A percentile compares a stretch with the other conserved stretches of the same genome.
Evolutionary conservation across 2,329 filamentous ascomycete genomes (phyloP).

Genomic region (Diaporthe sp.): DNA sequence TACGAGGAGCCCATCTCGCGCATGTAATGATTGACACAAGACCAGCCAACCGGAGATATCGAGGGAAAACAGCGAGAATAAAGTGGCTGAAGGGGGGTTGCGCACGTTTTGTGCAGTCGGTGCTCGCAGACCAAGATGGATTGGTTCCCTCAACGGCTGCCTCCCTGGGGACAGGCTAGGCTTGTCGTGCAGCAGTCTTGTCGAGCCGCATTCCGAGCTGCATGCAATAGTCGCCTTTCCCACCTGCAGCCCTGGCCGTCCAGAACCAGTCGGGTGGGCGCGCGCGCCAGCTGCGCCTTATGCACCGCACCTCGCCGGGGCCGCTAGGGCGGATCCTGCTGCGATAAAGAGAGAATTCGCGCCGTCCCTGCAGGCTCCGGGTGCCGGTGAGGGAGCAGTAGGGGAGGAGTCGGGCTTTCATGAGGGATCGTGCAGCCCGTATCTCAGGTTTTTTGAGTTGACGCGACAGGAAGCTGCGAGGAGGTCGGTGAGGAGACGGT

Average conservation of each 20-base stretch:
- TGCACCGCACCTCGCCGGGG: background rate
- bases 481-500: background rate
- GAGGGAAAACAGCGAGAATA: background rate
- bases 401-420: no score
- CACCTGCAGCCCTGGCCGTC: conserved; percentile 2
- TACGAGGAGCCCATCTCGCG: background rate
- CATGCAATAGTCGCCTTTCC: conserved; percentile 30
- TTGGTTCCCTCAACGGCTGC: background rate
- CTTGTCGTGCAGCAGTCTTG: background rate
- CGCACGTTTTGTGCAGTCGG: background rate
- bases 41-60: background rate
- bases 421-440: background rate
- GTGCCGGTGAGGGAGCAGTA: background rate
- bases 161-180: background rate
- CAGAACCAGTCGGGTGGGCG: conserved; percentile 22
- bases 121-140: background rate
- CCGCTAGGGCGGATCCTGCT: background rate
- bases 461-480: background rate
- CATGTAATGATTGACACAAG: background rate
- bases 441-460: background rate
- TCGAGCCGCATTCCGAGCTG: conserved; percentile 27
- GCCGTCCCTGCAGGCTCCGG: conserved; percentile 18
- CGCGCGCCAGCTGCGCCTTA: background rate
- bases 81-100: background rate
- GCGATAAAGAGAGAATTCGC: background rate